Conservation (phyloP, 768 basidiomycete species). For the Tricholoma sp. region DNA sequence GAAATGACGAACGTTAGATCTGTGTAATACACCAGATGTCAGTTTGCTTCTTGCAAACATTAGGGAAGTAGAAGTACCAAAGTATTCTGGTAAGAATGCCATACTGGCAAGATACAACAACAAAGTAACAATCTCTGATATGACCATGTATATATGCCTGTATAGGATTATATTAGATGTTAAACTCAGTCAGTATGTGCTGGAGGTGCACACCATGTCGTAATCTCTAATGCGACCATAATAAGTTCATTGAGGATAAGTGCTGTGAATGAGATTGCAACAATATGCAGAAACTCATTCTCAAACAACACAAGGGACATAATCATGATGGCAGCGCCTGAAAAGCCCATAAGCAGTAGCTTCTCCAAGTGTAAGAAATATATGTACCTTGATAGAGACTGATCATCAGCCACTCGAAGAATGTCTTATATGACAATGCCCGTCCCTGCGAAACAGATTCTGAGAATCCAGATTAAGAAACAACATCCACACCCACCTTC, state of each 20-base stretch:
- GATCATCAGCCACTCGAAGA: constrained; percentile 97
- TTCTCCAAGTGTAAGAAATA: neutral
- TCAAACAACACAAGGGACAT: constrained; percentile 95
- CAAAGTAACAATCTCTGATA: constrained; percentile 86
- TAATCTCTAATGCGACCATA: constrained; percentile 98
- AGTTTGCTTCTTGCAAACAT: neutral
- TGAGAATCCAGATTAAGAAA: constrained; percentile 1
- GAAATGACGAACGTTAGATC: constrained; percentile 93
- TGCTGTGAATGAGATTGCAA: constrained; percentile 96
- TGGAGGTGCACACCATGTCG: constrained; percentile 70
- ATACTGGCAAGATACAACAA: constrained; percentile 89
- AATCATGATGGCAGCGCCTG: constrained; percentile 98
- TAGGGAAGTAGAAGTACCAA: constrained; percentile 51
- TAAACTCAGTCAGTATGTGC: neutral
- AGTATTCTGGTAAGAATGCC: constrained; percentile 92
- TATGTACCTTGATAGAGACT: constrained; percentile 89
- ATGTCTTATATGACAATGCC: constrained; percentile 93
- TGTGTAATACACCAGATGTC: constrained; percentile 24
- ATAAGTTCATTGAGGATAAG: constrained; percentile 95
- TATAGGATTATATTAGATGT: neutral
- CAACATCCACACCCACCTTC: constrained; percentile 54
- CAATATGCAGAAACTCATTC: constrained; percentile 95
- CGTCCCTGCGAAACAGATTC: constrained; percentile 58
- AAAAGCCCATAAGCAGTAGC: neutral
- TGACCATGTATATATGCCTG: constrained; percentile 94